Conservation (phyloP, 768 basidiomycete species). For the Omphalotus guepiniiformis region DNA sequence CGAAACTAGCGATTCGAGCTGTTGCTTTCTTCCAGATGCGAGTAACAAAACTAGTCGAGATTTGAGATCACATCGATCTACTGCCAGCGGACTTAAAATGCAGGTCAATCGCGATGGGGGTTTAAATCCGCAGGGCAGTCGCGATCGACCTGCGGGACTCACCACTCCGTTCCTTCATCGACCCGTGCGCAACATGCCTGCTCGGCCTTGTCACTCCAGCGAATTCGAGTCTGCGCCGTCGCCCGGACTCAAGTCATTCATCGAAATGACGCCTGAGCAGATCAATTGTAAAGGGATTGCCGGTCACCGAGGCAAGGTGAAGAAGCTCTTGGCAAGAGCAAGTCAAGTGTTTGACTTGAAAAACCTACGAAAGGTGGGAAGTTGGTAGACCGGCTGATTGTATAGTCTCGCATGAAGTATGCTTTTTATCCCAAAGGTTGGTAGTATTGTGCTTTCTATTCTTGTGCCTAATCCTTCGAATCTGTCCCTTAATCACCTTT, state of each 20-base stretch:
- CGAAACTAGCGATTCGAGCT: neutral
- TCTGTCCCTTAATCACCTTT: too few relatives aligned
- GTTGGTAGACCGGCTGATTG: neutral
- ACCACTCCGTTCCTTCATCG: constrained; percentile 11
- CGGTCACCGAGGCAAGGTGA: neutral
- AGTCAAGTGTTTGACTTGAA: constrained; percentile 9
- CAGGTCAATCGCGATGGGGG: too few relatives aligned
- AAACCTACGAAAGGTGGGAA: neutral
- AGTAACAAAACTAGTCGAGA: neutral
- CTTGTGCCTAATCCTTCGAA: too few relatives aligned
- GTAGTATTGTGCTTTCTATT: too few relatives aligned
- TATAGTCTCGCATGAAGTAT: neutral
- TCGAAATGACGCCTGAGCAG: constrained; percentile 11
- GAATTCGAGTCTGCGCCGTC: neutral
- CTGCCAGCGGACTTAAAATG: too few relatives aligned
- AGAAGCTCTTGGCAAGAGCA: constrained; percentile 8
- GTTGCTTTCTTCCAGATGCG: neutral
- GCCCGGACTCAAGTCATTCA: constrained; percentile 7
- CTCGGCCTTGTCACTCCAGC: neutral
- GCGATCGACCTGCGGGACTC: neutral
- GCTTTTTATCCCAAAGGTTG: constrained; percentile 2
- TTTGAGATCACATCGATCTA: too few relatives aligned
- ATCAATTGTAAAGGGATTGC: neutral
- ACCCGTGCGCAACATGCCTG: neutral
- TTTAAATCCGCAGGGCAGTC: neutral